Evolutionary conservation across 2,329 filamentous ascomycete genomes (phyloP).

Genomic region (Colletotrichum sp.): DNA sequence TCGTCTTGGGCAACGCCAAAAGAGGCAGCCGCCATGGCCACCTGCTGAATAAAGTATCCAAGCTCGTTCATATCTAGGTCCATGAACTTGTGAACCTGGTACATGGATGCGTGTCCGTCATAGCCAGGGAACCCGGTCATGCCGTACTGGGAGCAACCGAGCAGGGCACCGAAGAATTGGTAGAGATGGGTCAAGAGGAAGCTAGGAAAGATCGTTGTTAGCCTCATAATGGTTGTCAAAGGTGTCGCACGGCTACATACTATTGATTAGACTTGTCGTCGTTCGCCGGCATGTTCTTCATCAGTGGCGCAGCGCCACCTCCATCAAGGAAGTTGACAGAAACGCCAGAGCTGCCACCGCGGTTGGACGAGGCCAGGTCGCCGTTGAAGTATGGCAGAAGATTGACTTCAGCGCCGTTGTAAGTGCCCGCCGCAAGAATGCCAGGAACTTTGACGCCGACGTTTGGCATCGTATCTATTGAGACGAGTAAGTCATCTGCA

Average conservation of each 20-base stretch:
- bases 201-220: slow-evolving; percentile 32
- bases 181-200: slow-evolving; percentile 67
- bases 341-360: slow-evolving; percentile 46
- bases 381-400: slow-evolving; percentile 67
- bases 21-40: slow-evolving; percentile 59
- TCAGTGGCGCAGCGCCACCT: slow-evolving; percentile 60
- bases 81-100: slow-evolving; percentile 66
- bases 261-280: slow-evolving; percentile 58
- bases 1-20: slow-evolving; percentile 64
- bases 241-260: slow-evolving; percentile 37
- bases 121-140: slow-evolving; percentile 56
- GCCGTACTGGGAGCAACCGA: slow-evolving; percentile 59
- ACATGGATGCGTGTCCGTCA: slow-evolving; percentile 49
- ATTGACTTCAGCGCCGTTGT: slow-evolving; percentile 57
- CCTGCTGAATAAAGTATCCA: slow-evolving; percentile 65
- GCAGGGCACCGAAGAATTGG: slow-evolving; percentile 63
- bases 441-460: slow-evolving; percentile 59
- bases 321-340: slow-evolving; percentile 67
- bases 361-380: slow-evolving; percentile 57
- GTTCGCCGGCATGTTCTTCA: slow-evolving; percentile 60
- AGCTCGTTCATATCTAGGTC: slow-evolving; percentile 54
- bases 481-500: neutral
- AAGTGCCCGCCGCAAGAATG: slow-evolving; percentile 57
- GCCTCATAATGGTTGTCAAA: neutral
- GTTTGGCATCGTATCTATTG: slow-evolving; percentile 56